phyloP scores from a whole-genome alignment of 768 basidiomycete genomes.

The Boletus sp. region DNA sequence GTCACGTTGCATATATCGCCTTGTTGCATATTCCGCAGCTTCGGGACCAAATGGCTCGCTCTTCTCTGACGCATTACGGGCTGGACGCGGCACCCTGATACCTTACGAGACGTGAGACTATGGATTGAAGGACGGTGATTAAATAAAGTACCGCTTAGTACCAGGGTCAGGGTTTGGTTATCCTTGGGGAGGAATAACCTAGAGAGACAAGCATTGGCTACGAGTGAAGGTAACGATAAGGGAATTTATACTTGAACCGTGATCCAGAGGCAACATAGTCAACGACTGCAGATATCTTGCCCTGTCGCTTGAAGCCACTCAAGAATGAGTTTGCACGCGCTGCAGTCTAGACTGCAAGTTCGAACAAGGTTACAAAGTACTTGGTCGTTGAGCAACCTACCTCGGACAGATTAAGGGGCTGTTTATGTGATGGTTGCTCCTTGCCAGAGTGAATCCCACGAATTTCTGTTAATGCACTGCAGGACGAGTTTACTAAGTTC shows the following conservation, averaged over 20 bases:
- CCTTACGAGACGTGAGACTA: conserved; percentile 42
- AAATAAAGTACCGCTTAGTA: conserved; percentile 65
- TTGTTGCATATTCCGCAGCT: conserved; percentile 72
- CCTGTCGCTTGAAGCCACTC: conserved; percentile 86
- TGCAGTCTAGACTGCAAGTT: conserved; percentile 43
- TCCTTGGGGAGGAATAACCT: conserved; percentile 87
- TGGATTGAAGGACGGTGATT: background rate
- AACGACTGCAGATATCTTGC: conserved; percentile 79
- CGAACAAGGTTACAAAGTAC: background rate
- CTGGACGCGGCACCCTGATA: conserved; percentile 86
- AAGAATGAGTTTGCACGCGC: conserved; percentile 83
- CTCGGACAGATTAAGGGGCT: conserved; percentile 90
- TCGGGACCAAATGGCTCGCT: conserved; percentile 87
- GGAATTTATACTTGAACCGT: conserved; percentile 75
- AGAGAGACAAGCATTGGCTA: conserved; percentile 2
- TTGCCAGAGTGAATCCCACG: conserved; percentile 93
- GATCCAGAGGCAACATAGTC: conserved; percentile 95
- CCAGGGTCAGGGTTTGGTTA: conserved; percentile 89
- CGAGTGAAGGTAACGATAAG: background rate
- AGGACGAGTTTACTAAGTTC: conserved; percentile 8
- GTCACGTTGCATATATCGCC: conserved; percentile 90
- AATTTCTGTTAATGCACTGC: conserved; percentile 70
- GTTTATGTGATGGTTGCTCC: conserved; percentile 73
- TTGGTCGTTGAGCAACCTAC: conserved; percentile 35
- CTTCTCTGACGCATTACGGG: conserved; percentile 77